Base-by-base conservation (phyloP, 2,329 filamentous ascomycete genomes). In the Trichoderma afroharzianum region DNA sequence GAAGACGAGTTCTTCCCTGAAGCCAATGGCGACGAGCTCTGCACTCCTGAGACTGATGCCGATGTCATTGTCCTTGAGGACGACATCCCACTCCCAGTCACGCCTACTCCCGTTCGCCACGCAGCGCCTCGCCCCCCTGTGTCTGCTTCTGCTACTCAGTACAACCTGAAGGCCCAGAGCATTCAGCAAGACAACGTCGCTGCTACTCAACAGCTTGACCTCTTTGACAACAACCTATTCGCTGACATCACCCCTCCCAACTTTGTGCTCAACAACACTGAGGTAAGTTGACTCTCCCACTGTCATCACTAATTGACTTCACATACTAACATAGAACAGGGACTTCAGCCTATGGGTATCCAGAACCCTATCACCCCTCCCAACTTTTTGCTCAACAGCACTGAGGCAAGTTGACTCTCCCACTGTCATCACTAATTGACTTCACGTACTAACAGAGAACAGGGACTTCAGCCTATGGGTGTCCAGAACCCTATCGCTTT, bases 1-100 rank as follows among this genome's bases (percentile, higher is more conserved):
- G 62, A 73, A 11, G 71, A 63, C 2, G 70, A 72, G 14, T 64
- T 66, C 15, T 72, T 71, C 58, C 71, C 73, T 50, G 71, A 75
- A 33, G 36, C 68, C 6, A 36, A 14, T 2, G 18, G 32, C 15
- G 26, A 32, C 15, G 26, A 24, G 6, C 21, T 14, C 21, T 12
- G 3, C n/a, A 21, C 24, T 30, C 36, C 36, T 8, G 71, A 73
- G 4, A 47, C 74, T 26, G 71, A 74, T 53, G 30, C 68, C 6
- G 9, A 28, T 8, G 4, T 50, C 30, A 36, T 24, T 9, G 24
- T 9, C 30, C 18, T 24, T 59, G 24, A 33, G 18, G 71, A 68
- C 4, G 62, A 67, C 6, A 24, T 39, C 26, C 30, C 28, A 3
- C 15, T 61, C 18, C 70, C 68, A 12, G 55, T 61, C 24, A 74